Evolutionary conservation across 305 asterid genomes (phyloP).

Genomic region (Nicotiana rustica): DNA sequence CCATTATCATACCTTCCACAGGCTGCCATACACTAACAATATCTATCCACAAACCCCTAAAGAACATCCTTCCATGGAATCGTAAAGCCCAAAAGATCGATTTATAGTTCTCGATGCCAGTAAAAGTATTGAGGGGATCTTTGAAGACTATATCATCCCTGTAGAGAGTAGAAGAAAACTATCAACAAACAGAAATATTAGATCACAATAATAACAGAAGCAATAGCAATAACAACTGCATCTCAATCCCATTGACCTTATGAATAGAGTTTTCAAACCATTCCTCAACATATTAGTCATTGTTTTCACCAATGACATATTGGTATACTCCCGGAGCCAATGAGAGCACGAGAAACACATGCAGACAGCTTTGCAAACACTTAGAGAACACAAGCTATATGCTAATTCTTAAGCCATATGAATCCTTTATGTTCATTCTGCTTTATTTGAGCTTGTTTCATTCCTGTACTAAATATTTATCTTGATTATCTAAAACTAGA

Average conservation of each 20-base stretch:
- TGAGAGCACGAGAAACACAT: no score
- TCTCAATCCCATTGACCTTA: background rate
- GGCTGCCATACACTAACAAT: conserved; percentile 87
- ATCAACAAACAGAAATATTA: conserved; percentile 29
- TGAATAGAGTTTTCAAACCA: no score
- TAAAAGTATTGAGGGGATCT: conserved; percentile 82
- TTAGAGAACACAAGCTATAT: no score
- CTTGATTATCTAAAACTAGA: background rate
- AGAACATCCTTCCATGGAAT: conserved; percentile 78
- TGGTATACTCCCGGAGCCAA: no score
- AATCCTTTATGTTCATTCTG: conserved; percentile 1
- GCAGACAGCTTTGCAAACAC: no score
- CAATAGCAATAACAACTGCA: background rate
- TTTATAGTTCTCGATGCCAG: conserved; percentile 78
- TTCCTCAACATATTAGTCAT: no score
- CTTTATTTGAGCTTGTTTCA: background rate
- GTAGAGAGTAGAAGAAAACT: conserved; percentile 30
- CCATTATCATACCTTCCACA: conserved; percentile 71
- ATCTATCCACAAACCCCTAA: conserved; percentile 74
- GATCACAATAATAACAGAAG: background rate
- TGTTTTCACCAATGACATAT: no score
- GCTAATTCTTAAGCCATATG: no score
- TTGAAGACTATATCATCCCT: conserved; percentile 89
- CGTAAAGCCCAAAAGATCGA: conserved; percentile 86
- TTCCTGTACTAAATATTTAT: background rate